Evolutionary conservation across 2,329 filamentous ascomycete genomes (phyloP), one percentile per base, ranked within the genome.

Genomic region (Massarina eburnea): DNA sequence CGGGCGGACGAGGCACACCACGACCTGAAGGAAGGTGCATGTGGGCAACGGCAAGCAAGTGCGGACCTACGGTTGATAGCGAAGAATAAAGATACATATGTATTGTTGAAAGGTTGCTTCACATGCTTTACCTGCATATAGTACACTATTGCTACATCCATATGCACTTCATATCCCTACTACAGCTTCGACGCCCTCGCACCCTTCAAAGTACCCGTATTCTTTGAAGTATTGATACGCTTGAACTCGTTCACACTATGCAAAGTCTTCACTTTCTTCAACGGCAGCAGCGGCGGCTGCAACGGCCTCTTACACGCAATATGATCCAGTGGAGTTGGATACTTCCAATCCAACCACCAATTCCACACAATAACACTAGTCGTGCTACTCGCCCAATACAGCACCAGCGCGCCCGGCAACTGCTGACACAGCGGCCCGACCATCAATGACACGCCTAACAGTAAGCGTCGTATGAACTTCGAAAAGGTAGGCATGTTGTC

Each of bases 361-460:
- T 70, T 68, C 60, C 63, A 66, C 5, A 67, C 4, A 18, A 68
- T 62, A 17, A 67, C 67, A 8, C 60, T 67, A 4, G 55, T 43
- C 3, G 66, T 70, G 35, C 68, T 71, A 6, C 56, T 58, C 4
- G 52, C 57, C 68, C 68, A 67, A 41, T 76, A 76, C n/a, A 74
- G 54, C 52, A 73, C 48, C n/a, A 76, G 45, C 2, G 60, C 73
- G 12, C 68, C 66, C 1, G 73, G 73, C 4, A 75, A 43, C 4
- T 70, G 38, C 36, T 69, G 55, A 15, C 64, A 61, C 1, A 70
- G 29, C 1, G 68, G 57, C 5, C 61, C 62, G 26, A 75, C 66
- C 0, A 65, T 22, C 2, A 67, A 43, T 8, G 62, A 51, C n/a
- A 71, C 42, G 4, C 43, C 49, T n/a, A 73, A 48, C 9, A 65